These are phyloP conservation scores for Cyclaneusma minus DNA, from an alignment of 2,329 filamentous ascomycete genomes.

Conservation along the genomic window DNA sequence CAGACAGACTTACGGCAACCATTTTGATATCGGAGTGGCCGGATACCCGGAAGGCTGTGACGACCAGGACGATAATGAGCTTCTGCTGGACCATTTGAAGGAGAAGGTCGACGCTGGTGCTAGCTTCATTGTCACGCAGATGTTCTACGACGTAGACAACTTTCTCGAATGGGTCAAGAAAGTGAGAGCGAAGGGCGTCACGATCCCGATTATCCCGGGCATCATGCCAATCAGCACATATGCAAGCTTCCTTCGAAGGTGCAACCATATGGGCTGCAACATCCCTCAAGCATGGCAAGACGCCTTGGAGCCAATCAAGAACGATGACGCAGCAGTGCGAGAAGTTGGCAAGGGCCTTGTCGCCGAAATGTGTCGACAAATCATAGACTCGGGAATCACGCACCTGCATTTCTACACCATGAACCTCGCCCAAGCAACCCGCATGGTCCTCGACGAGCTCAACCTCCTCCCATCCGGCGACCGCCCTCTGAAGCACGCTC, in stretches of 20 bases:
- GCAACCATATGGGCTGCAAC: slow-evolving; percentile 78
- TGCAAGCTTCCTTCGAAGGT: slow-evolving; percentile 77
- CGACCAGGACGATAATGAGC: slow-evolving; percentile 76
- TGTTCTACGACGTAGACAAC: slow-evolving; percentile 98
- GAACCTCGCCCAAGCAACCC: slow-evolving; percentile 90
- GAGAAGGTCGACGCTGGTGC: slow-evolving; percentile 93
- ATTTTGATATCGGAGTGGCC: slow-evolving; percentile 96
- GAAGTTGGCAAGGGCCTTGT: slow-evolving; percentile 79
- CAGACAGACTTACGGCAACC: slow-evolving; percentile 60
- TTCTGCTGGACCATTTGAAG: slow-evolving; percentile 81
- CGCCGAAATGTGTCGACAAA: slow-evolving; percentile 75
- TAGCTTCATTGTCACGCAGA: slow-evolving; percentile 92
- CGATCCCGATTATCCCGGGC: slow-evolving; percentile 67
- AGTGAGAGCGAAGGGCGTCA: slow-evolving; percentile 73
- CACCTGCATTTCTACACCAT: slow-evolving; percentile 98
- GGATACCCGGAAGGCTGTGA: slow-evolving; percentile 94
- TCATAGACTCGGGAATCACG: slow-evolving; percentile 65
- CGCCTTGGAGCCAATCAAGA: slow-evolving; percentile 82
- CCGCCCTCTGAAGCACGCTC: slow-evolving; percentile 69
- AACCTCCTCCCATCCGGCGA: slow-evolving; percentile 63
- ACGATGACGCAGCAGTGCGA: slow-evolving; percentile 84
- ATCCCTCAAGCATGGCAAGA: slow-evolving; percentile 71
- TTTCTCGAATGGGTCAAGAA: slow-evolving; percentile 84
- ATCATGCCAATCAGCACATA: slow-evolving; percentile 95
- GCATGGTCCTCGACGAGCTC: slow-evolving; percentile 86